Percentiles rank a stretch among this genome's conserved stretches.
These are phyloP conservation scores for Suillus sp. DNA, from an alignment of 768 basidiomycete genomes.

Conservation along the genomic window DNA sequence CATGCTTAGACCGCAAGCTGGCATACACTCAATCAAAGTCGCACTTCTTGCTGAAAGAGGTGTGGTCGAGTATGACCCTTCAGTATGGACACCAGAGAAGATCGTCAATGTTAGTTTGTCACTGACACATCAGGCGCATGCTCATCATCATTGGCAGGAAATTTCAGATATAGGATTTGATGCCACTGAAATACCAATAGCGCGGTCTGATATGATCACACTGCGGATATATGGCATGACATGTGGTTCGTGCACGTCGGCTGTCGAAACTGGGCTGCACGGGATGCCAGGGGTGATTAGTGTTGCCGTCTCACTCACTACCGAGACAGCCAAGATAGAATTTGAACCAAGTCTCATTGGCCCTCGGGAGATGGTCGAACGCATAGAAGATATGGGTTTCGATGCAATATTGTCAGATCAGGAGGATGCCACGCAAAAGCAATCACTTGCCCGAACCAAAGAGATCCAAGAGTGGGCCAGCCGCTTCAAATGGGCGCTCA, in stretches of 20 bases:
- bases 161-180: slow-evolving; percentile 94
- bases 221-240: slow-evolving; percentile 92
- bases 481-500: slow-evolving; percentile 71
- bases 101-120: slow-evolving; percentile 58
- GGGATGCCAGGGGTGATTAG: slow-evolving; percentile 71
- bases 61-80: slow-evolving; percentile 85
- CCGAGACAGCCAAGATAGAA: slow-evolving; percentile 71
- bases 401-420: slow-evolving; percentile 85
- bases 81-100: slow-evolving; percentile 78
- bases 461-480: slow-evolving; percentile 90
- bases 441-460: slow-evolving; percentile 83
- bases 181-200: slow-evolving; percentile 71
- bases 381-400: slow-evolving; percentile 86
- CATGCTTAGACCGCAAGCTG: slow-evolving; percentile 78
- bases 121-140: slow-evolving; percentile 4
- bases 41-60: slow-evolving; percentile 96
- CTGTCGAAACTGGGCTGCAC: slow-evolving; percentile 71
- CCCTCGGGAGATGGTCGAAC: slow-evolving; percentile 86
- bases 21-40: slow-evolving; percentile 92
- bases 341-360: slow-evolving; percentile 76
- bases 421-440: slow-evolving; percentile 79
- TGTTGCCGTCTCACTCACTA: slow-evolving; percentile 74
- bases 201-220: slow-evolving; percentile 65
- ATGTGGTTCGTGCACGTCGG: slow-evolving; percentile 77
- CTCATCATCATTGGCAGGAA: slow-evolving; percentile 53